A percentile compares a stretch with the other conserved stretches of the same genome.
Conservation (phyloP, 129 eudicot species). For the Chrysanthemum lavandulifolium region DNA sequence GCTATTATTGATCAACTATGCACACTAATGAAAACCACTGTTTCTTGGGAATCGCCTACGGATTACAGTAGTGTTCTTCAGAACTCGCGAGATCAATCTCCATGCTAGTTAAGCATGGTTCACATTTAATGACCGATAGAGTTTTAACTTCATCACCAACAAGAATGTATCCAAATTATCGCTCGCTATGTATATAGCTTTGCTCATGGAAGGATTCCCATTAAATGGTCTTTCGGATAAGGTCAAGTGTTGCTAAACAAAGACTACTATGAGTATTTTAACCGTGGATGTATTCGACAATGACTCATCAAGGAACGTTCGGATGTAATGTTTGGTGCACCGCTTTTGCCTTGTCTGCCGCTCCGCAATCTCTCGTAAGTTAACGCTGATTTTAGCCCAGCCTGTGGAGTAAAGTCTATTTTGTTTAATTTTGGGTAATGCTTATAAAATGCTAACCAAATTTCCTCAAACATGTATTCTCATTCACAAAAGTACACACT, state of each 20-base stretch:
- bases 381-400: conserved; percentile 14
- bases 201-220: conserved; percentile 88
- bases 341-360: conserved; percentile 71
- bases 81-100: conserved; percentile 72
- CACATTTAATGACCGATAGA: conserved; percentile 51
- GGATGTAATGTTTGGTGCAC: conserved; percentile 55
- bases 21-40: conserved; percentile 40
- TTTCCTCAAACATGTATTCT: background rate
- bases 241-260: conserved; percentile 59
- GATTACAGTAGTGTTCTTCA: conserved; percentile 46
- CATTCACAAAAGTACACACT: background rate
- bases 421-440: too few species aligned
- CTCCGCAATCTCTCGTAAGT: conserved; percentile 77
- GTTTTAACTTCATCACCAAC: conserved; percentile 44
- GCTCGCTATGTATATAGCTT: conserved; percentile 49
- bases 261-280: conserved; percentile 53
- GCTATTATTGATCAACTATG: conserved; percentile 65
- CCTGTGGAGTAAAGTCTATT: too few species aligned
- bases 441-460: too few species aligned
- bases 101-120: conserved; percentile 44
- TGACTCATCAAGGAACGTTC: conserved; percentile 29
- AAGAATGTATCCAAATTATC: conserved; percentile 35
- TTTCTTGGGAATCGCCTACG: conserved; percentile 47
- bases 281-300: conserved; percentile 48
- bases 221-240: conserved; percentile 62